Evolutionary conservation across 331 rosid genomes (phyloP), one percentile per base, ranked within the genome.

Genomic region (Stylosanthes scabra): DNA sequence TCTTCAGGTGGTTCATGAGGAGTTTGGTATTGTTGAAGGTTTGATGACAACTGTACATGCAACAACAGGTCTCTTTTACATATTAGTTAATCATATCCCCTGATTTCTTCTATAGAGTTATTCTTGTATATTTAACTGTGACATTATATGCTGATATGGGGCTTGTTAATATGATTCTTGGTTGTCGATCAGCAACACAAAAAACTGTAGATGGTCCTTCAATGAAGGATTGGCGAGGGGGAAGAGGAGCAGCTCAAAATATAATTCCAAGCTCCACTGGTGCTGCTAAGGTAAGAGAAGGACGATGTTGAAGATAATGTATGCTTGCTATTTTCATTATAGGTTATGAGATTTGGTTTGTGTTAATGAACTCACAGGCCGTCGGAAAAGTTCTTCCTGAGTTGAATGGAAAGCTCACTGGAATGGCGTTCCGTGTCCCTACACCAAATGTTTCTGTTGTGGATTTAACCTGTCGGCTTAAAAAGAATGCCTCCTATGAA

Each of bases 351-450:
- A 16, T 16, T 63, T 62, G 11, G 57, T 81, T 63, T 44, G 8
- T 12, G 55, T 60, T 29, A 47, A 40, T 78, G 75, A 59, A 61
- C 76, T 67, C 54, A 70, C 74, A 94, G 99, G 99, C 99, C 74
- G 97, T 95, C 66, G 99, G 99, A 13, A 95, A 95, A 85, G 99
- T 95, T 83, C 96, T 95, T 68, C 99, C 99, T 6, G 97, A 95
- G 59, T 93, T 95, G 61, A 95, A 95, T 79, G 99, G 99, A 59
- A 95, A 91, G 83, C 99, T 95, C 58, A 95, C 99, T 57, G 99
- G 99, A 74, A 95, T 95, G 99, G 97, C 99, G 34, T 91, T 95
- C 83, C 97, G 99, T n/a, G 97, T 95, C 14, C 99, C 99, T 14
- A 92, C 99, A 44, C 89, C 97, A 42, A 91, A 95, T 72, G 99